phyloP scores from a whole-genome alignment of 225 moss, liverwort and hornwort genomes.

The Rhytidiadelphus loreus region DNA sequence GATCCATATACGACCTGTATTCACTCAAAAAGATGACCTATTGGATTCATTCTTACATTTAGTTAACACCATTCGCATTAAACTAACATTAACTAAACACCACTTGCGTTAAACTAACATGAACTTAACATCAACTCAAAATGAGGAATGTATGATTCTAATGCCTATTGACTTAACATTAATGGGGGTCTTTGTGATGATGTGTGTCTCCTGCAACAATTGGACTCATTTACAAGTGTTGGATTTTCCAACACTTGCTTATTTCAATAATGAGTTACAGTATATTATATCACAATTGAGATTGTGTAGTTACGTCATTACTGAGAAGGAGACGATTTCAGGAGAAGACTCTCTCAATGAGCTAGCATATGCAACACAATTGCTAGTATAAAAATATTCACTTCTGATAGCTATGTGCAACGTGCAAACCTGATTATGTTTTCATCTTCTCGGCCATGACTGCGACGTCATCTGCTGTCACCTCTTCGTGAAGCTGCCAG shows the following conservation, averaged over 20 bases:
- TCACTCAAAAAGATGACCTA: not conserved
- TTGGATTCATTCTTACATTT: not conserved
- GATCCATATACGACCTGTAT: not conserved
- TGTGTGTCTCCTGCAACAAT: not conserved
- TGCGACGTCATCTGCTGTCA: conserved; percentile 28
- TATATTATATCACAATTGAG: no score
- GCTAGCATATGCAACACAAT: not conserved
- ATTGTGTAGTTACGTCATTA: no score
- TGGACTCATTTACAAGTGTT: no score
- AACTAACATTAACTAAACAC: no score
- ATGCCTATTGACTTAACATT: not conserved
- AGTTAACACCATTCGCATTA: not conserved
- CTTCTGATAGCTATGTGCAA: not conserved
- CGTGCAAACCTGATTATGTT: conserved; percentile 9
- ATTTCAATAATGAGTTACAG: no score
- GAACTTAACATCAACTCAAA: not conserved
- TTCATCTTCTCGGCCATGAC: conserved; percentile 24
- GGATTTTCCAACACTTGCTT: no score
- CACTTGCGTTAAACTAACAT: not conserved
- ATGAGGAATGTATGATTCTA: not conserved
- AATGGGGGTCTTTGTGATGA: not conserved
- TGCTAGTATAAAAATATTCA: not conserved
- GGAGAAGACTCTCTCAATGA: no score
- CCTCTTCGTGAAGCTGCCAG: conserved; percentile 34
- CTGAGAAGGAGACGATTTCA: no score